Base-by-base conservation (phyloP, 73 alveolate species). In the Tetrahymena borealis region DNA sequence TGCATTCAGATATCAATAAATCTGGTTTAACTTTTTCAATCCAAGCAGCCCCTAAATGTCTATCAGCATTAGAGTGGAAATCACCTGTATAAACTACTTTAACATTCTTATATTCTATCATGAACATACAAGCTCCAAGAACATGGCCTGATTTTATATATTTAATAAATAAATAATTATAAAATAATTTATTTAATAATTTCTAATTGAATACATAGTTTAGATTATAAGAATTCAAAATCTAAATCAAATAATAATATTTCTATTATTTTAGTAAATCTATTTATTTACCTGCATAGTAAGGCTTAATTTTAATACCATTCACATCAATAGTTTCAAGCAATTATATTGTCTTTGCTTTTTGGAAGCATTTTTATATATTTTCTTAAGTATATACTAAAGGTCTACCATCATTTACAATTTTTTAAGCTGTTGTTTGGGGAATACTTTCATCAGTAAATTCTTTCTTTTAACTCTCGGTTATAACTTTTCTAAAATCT, bases 71-170 rank as follows among this genome's bases (percentile, higher is more conserved):
- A 96, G 98, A 98, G 78, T 98, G 97, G 79, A 95, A 99, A 95
- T 99, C 99, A 20, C 99, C 99, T n/a, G 99, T 99, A 95, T 99
- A 99, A 32, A 98, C 99, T 11, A 99, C 98, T 39, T 98, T 93
- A 91, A 96, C 97, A 43, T 99, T 99, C 90, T 97, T 95, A 91
- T 97, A 97, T 92, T 98, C 98, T 18, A 95, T 94, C 93, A 93
- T 94, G 93, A 95, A 97, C 96, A 94, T 90, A 24, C 96, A 93
- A n/a, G 99, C 99, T 13, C 99, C 99, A 32, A 99, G 96, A 28
- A 99, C 99, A 95, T 99, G 99, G 3, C 99, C 99, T n/a, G 99
- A 99, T 94, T 99, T n/a, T n/a, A n/a, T n/a, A n/a, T n/a, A 99
- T 96, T 97, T 98, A n/a, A 99, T 98, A 32, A 99, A 98, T 33